These are phyloP conservation scores for Dictyostelium citrinum DNA, from an alignment of 78 protist species.

Conservation along the genomic window DNA sequence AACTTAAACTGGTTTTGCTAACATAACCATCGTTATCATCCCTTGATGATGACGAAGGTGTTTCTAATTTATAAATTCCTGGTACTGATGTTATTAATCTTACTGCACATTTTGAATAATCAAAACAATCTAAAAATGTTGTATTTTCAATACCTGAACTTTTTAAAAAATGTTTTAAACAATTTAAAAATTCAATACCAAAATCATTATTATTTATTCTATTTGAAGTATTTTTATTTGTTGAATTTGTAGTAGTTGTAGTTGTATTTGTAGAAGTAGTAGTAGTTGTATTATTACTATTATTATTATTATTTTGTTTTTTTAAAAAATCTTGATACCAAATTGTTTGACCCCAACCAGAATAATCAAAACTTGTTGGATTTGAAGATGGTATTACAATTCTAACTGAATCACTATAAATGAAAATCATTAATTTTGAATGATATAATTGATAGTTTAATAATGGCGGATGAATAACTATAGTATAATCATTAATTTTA, in stretches of 20 bases:
- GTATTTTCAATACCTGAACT: neutral
- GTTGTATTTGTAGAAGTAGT: neutral
- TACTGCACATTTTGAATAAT: conserved; percentile 5
- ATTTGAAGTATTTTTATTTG: neutral
- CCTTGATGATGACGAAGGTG: neutral
- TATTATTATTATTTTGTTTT: neutral
- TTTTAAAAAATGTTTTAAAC: conserved; percentile 21
- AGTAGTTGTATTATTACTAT: neutral
- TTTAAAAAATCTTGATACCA: conserved; percentile 61
- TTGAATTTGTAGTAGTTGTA: neutral
- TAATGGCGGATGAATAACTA: conserved; percentile 6
- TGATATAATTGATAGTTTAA: conserved; percentile 4
- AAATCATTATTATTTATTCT: neutral
- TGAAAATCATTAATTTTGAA: conserved; percentile 17
- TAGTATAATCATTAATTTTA: neutral
- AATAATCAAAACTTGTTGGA: conserved; percentile 33
- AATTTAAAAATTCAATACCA: conserved; percentile 14
- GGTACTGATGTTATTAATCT: conserved; percentile 20
- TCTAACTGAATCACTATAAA: conserved; percentile 6
- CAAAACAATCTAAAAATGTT: conserved; percentile 15
- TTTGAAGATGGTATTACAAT: conserved; percentile 39
- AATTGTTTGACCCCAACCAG: conserved; percentile 40
- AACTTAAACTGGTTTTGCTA: neutral
- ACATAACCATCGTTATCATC: neutral
- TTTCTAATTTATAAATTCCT: neutral